Base-by-base conservation (phyloP, 441 rosid species). In the Pelargonium australe region DNA sequence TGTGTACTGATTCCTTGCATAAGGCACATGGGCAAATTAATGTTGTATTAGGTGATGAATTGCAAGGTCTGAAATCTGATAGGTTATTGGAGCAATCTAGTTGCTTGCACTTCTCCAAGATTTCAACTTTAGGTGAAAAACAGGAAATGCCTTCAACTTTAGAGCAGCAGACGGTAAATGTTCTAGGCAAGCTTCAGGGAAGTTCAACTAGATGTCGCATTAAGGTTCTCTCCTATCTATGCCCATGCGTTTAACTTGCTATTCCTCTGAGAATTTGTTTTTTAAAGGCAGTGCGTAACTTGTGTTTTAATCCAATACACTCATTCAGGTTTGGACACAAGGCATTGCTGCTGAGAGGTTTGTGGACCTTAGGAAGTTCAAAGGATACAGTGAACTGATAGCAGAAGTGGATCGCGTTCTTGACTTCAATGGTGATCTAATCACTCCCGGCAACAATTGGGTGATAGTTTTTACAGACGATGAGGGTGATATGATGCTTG, bases 401-500 rank as follows among this genome's bases (percentile, higher is more conserved):
- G 83, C 86, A n/a, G 98, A 88, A 71, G 64, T 95, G 73, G 99
- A 95, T 82, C 80, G 17, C 67, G 74, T 92, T 73, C 92, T 95
- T 83, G 99, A 92, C 71, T 90, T 92, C 70, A 83, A 81, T 17
- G 97, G 98, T 9, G 94, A 86, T 77, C 79, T 95, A 72, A 76
- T 86, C 80, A 79, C 86, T 65, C 81, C 87, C 8, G 76, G 80
- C 67, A 92, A 82, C 74, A 82, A 86, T 58, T 92, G 99, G 98
- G 75, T 86, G 74, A 80, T 92, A 69, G 92, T 95, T 11, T 95
- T 87, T 72, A 89, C 93, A 2, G 99, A 95, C 74, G 96, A 95
- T 47, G 99, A 95, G 81, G 89, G 85, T 64, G 99, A 95, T 73
- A 95, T 90, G 95, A 92, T 95, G 99, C 98, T 90, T 67, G 98